Percentiles rank a stretch among this genome's conserved stretches.
phyloP scores from a whole-genome alignment of 345 rosid genomes.

The Eucalyptus cloeziana region DNA sequence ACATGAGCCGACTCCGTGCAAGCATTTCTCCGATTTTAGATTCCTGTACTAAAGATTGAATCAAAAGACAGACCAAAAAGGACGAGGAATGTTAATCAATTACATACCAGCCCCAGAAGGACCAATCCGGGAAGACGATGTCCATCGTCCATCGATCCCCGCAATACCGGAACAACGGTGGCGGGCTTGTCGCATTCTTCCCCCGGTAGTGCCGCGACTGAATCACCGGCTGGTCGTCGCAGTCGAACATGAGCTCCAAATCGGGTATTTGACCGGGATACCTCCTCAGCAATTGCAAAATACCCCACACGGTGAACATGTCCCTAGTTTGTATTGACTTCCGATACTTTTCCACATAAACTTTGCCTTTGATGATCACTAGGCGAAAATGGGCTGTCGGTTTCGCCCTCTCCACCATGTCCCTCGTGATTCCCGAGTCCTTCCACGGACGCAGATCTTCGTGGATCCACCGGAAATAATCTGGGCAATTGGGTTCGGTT shows the following conservation, averaged over 20 bases:
- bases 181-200: conserved; percentile 15
- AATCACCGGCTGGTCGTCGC: conserved; percentile 31
- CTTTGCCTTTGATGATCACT: conserved; percentile 23
- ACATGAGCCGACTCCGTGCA: background rate
- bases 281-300: conserved; percentile 39
- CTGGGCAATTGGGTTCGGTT: conserved; percentile 15
- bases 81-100: background rate
- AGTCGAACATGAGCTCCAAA: conserved; percentile 49
- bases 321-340: conserved; percentile 41
- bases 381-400: conserved; percentile 27
- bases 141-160: conserved; percentile 15
- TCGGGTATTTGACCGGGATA: conserved; percentile 52
- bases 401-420: conserved; percentile 37
- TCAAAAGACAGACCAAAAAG: background rate
- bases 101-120: conserved; percentile 65
- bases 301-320: conserved; percentile 46
- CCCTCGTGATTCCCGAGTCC: conserved; percentile 32
- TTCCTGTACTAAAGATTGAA: background rate
- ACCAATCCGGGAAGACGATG: conserved; percentile 57
- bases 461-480: conserved; percentile 58
- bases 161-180: conserved; percentile 46
- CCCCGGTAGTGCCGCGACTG: conserved; percentile 7
- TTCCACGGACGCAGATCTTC: conserved; percentile 58
- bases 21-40: background rate
- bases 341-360: conserved; percentile 16